phyloP scores from a whole-genome alignment of 192 early-diverging fungal genomes.

The Rhizophagus clarus region DNA sequence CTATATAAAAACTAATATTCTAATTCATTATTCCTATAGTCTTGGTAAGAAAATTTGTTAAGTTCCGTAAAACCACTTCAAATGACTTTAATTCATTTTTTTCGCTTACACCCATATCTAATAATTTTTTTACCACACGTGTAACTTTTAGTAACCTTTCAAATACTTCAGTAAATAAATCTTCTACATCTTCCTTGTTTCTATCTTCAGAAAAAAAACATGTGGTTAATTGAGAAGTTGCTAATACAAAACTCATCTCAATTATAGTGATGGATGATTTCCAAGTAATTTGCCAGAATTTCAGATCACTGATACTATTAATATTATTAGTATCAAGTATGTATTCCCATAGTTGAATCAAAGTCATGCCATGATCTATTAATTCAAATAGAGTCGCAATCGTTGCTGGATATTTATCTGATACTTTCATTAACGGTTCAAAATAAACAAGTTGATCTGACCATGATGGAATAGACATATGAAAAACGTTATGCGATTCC shows the following conservation, averaged over 20 bases:
- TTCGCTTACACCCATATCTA: not conserved
- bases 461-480: conserved; percentile 2
- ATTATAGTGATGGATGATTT: conserved; percentile 14
- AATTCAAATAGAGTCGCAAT: conserved; percentile 28
- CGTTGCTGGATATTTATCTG: conserved; percentile 21
- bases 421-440: conserved; percentile 14
- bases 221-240: conserved; percentile 10
- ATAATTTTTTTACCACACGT: conserved; percentile 15
- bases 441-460: conserved; percentile 19
- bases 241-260: conserved; percentile 25
- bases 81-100: conserved; percentile 13
- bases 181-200: conserved; percentile 16
- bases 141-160: not conserved
- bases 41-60: conserved; percentile 11
- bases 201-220: not conserved
- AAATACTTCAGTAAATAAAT: conserved; percentile 20
- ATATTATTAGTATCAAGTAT: not conserved
- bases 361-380: conserved; percentile 8
- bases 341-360: conserved; percentile 24
- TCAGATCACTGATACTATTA: conserved; percentile 14
- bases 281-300: conserved; percentile 28
- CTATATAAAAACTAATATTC: too few species aligned
- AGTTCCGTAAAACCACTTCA: conserved; percentile 13
- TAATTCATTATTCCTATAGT: not conserved
- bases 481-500: conserved; percentile 9